A percentile compares a stretch with the other conserved stretches of the same genome.
phyloP scores from a whole-genome alignment of 73 alveolate genomes.

The Tetrahymena borealis region DNA sequence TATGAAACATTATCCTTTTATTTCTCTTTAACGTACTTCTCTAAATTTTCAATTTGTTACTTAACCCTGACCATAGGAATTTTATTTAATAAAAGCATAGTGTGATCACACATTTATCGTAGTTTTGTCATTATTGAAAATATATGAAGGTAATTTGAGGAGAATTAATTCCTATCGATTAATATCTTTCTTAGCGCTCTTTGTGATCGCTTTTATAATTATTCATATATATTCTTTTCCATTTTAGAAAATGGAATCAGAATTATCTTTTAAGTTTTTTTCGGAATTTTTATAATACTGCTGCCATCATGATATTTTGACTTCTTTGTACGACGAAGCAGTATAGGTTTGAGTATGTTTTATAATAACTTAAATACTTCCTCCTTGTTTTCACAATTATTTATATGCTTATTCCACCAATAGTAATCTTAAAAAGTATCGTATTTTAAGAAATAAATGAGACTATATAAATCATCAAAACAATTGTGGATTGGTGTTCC shows the following conservation, averaged over 20 bases:
- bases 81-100: background rate
- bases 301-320: background rate
- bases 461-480: conserved; percentile 34
- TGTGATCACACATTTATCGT: conserved; percentile 4
- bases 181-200: background rate
- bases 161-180: background rate
- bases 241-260: background rate
- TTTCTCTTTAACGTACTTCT: background rate
- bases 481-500: conserved; percentile 33
- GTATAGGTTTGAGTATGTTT: background rate
- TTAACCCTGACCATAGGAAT: background rate
- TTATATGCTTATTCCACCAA: conserved; percentile 31
- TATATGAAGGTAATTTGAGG: background rate
- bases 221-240: conserved; percentile 5
- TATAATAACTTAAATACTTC: conserved; percentile 9
- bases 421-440: conserved; percentile 29
- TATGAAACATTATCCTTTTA: background rate
- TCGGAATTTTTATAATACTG: conserved; percentile 9
- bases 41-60: background rate
- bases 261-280: background rate
- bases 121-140: background rate
- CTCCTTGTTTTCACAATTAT: conserved; percentile 5
- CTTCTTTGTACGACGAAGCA: conserved; percentile 23
- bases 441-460: conserved; percentile 9
- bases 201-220: background rate